Percentiles rank a stretch among this genome's conserved stretches.
Conservation (phyloP, 371 early-diverging fungal genomes). For the Choanephora cucurbitarum region DNA sequence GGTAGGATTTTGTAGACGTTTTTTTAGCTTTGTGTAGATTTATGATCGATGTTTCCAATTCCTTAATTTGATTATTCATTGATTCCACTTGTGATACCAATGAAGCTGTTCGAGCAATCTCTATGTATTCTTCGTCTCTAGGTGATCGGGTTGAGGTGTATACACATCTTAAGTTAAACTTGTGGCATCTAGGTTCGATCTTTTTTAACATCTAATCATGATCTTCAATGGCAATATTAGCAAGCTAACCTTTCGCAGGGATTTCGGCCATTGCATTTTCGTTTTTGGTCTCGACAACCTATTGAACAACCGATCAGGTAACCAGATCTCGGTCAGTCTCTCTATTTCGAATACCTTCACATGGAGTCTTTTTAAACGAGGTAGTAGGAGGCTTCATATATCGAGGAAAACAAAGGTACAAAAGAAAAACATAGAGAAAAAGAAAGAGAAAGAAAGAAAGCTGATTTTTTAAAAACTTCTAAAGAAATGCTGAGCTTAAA, state of each 20-base stretch:
- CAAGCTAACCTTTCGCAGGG: constrained; percentile 38
- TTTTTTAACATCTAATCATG: too few species aligned
- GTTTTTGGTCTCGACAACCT: constrained; percentile 46
- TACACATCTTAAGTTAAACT: constrained; percentile 29
- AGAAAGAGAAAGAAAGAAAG: constrained; percentile 6
- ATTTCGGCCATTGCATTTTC: constrained; percentile 32
- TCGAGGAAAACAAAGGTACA: not conserved
- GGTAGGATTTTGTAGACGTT: not conserved
- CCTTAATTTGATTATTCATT: constrained; percentile 21
- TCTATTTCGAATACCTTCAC: constrained; percentile 17
- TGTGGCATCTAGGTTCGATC: constrained; percentile 24
- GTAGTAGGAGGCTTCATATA: not conserved
- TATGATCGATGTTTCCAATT: constrained; percentile 19
- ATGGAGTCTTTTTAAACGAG: constrained; percentile 14
- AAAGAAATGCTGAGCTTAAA: too few species aligned
- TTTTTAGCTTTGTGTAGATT: not conserved
- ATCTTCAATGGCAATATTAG: too few species aligned
- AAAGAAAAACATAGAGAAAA: not conserved
- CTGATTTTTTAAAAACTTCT: not conserved
- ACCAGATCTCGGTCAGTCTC: not conserved
- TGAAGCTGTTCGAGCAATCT: constrained; percentile 18
- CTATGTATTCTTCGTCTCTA: constrained; percentile 33
- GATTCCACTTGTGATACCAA: constrained; percentile 20
- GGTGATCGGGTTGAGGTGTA: constrained; percentile 30
- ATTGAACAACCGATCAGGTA: not conserved